Evolutionary conservation across 75 land plant genomes (phyloP).

Genomic region (Larix kaempferi): DNA sequence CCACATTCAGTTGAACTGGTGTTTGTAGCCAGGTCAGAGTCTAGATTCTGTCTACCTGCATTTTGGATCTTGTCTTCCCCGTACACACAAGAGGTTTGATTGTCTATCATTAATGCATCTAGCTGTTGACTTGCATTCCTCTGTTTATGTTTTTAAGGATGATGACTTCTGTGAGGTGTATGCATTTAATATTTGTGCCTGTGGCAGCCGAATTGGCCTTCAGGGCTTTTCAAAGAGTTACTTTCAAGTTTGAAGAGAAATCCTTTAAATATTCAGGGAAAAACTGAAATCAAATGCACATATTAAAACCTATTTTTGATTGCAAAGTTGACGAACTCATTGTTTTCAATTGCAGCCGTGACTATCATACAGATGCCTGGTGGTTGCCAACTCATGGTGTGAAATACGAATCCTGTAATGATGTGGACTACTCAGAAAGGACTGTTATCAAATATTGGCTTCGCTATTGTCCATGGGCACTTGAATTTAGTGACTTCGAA

Average conservation of each 20-base stretch:
- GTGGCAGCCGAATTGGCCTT: not conserved
- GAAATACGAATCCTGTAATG: constrained; percentile 23
- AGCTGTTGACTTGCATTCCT: too few species aligned
- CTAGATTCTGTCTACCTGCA: not conserved
- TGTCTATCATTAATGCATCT: too few species aligned
- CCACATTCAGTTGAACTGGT: not conserved
- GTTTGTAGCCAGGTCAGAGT: not conserved
- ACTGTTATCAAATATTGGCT: constrained; percentile 33
- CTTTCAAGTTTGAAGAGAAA: not conserved
- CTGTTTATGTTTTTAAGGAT: too few species aligned
- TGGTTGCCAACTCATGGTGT: constrained; percentile 18
- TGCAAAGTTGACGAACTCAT: not conserved
- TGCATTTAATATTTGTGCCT: not conserved
- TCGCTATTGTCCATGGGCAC: constrained; percentile 30
- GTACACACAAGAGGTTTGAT: too few species aligned
- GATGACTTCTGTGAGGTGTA: not conserved
- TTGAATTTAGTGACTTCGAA: constrained; percentile 30
- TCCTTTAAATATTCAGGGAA: not conserved
- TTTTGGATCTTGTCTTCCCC: too few species aligned
- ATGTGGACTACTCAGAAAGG: constrained; percentile 27
- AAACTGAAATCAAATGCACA: not conserved
- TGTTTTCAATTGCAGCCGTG: constrained; percentile 19
- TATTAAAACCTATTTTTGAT: not conserved
- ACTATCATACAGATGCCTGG: constrained; percentile 32
- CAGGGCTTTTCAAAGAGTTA: too few species aligned